Evolutionary conservation across 345 rosid genomes (phyloP).

Genomic region (Citrus mangshanensis): DNA sequence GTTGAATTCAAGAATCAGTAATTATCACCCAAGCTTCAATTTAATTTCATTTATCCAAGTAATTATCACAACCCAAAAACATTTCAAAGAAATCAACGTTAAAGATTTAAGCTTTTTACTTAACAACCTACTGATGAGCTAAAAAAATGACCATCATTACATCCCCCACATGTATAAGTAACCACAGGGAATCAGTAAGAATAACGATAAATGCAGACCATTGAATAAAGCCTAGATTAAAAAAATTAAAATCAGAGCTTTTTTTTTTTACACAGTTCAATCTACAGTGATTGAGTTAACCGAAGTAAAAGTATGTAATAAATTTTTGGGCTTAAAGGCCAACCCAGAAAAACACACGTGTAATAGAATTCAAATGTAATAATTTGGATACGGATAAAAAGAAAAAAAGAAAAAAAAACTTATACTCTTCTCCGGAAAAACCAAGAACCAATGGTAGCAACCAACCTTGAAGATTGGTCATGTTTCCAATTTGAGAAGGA

Average conservation of each 20-base stretch:
- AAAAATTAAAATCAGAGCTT: neutral
- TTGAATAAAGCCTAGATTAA: neutral
- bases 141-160: no score
- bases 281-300: neutral
- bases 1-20: neutral
- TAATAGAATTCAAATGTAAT: neutral
- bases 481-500: constrained; percentile 67
- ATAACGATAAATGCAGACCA: neutral
- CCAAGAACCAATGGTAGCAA: neutral
- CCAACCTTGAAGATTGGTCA: constrained; percentile 83
- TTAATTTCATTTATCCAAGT: neutral
- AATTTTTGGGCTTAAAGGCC: neutral
- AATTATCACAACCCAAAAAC: no score
- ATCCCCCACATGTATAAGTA: neutral
- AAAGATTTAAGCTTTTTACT: neutral
- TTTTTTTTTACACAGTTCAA: neutral
- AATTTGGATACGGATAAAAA: neutral
- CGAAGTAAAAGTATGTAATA: neutral
- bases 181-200: neutral
- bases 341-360: neutral
- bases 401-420: neutral
- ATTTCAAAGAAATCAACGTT: neutral
- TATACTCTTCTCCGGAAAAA: neutral
- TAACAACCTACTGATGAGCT: no score
- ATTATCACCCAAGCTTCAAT: neutral